A percentile compares a stretch with the other conserved stretches of the same genome.
phyloP scores from a whole-genome alignment of 1,139 yeast species.

The Spathaspora sp. region DNA sequence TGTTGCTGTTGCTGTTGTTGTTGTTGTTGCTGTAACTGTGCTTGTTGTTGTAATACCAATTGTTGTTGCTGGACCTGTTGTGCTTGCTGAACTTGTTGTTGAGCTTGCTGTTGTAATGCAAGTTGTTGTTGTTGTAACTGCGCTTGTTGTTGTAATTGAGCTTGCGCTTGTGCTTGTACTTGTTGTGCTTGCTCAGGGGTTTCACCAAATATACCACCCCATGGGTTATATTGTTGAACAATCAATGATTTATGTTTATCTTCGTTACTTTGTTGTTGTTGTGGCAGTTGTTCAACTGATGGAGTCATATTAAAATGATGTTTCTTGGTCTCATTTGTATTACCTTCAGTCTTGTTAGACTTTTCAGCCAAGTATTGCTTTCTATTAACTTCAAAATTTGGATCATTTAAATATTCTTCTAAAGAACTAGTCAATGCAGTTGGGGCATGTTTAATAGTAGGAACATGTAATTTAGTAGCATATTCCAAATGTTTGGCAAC shows the following conservation, averaged over 20 bases:
- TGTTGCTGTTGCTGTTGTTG: slow-evolving; percentile 8
- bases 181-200: slow-evolving; percentile 16
- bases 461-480: slow-evolving; percentile 86
- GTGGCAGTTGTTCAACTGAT: slow-evolving; percentile 14
- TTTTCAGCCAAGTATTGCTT: slow-evolving; percentile 72
- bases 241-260: slow-evolving; percentile 29
- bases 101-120: slow-evolving; percentile 10
- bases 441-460: slow-evolving; percentile 96
- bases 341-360: slow-evolving; percentile 13
- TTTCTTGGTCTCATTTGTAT: slow-evolving; percentile 14
- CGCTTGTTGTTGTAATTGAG: slow-evolving; percentile 11
- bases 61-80: slow-evolving; percentile 14
- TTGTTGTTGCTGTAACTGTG: slow-evolving; percentile 11
- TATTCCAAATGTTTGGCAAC: slow-evolving; percentile 87
- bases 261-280: slow-evolving; percentile 10
- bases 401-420: slow-evolving; percentile 85
- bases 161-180: slow-evolving; percentile 9
- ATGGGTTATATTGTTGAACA: slow-evolving; percentile 48
- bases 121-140: slow-evolving; percentile 13
- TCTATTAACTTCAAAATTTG: slow-evolving; percentile 79
- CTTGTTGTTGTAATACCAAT: slow-evolving; percentile 12
- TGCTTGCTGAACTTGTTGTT: slow-evolving; percentile 12
- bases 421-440: slow-evolving; percentile 85
- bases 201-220: slow-evolving; percentile 26
- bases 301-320: not conserved